These are phyloP conservation scores for Cymbidium sinense DNA, from an alignment of 106 monocot species.

Conservation along the genomic window DNA sequence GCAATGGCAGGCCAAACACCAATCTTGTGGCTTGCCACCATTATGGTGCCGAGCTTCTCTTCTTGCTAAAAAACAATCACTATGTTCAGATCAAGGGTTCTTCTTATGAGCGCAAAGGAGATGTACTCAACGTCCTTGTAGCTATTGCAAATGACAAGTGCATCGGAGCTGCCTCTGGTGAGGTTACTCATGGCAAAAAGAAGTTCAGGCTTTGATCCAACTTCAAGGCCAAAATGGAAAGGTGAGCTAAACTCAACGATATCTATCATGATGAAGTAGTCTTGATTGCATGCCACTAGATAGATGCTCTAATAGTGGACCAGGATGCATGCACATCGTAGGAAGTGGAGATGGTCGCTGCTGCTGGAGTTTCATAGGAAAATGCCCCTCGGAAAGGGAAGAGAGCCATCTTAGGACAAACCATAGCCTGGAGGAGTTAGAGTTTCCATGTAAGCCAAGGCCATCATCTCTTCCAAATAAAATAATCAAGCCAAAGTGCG, in stretches of 20 bases:
- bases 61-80: constrained; percentile 81
- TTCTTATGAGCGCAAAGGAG: constrained; percentile 63
- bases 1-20: constrained; percentile 58
- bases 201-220: constrained; percentile 96
- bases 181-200: constrained; percentile 93
- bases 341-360: constrained; percentile 5
- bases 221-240: constrained; percentile 88
- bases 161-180: constrained; percentile 50
- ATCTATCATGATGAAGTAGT: constrained; percentile 78
- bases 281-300: constrained; percentile 95
- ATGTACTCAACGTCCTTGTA: constrained; percentile 96
- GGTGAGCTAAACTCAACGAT: constrained; percentile 64
- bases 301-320: constrained; percentile 71
- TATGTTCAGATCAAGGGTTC: constrained; percentile 61
- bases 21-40: constrained; percentile 31
- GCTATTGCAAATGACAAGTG: constrained; percentile 90
- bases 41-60: constrained; percentile 56
- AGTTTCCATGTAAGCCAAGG: constrained; percentile 66
- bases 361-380: constrained; percentile 49
- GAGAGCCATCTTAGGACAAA: constrained; percentile 49
- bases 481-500: too few species aligned
- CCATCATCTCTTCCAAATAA: constrained; percentile 62
- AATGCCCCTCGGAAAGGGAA: constrained; percentile 62
- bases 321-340: constrained; percentile 16
- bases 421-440: constrained; percentile 43